A percentile compares a stretch with the other conserved stretches of the same genome.
These are phyloP conservation scores for Pisolithus thermaeus DNA, from an alignment of 1,284 basidiomycete species.

Conservation along the genomic window DNA sequence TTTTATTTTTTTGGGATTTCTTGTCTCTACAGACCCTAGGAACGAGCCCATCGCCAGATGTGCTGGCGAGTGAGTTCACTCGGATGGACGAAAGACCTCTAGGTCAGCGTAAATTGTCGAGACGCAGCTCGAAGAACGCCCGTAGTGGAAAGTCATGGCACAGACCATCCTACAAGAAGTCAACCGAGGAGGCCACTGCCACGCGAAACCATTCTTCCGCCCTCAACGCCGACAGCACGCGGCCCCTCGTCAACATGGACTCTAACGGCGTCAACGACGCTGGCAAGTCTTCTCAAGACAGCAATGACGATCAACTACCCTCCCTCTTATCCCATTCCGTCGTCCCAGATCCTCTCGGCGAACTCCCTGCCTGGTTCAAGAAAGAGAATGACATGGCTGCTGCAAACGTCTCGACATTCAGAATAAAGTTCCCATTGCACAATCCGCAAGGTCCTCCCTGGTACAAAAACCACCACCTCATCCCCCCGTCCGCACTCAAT, in stretches of 20 bases:
- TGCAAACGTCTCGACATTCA: slow-evolving; percentile 40
- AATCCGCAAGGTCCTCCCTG: slow-evolving; percentile 69
- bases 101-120: slow-evolving; percentile 46
- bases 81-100: slow-evolving; percentile 39
- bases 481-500: slow-evolving; percentile 43
- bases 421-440: slow-evolving; percentile 57
- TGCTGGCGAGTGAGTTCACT: slow-evolving; percentile 7
- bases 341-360: slow-evolving; percentile 51
- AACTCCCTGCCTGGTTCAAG: slow-evolving; percentile 51
- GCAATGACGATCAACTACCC: slow-evolving; percentile 17
- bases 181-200: slow-evolving; percentile 18
- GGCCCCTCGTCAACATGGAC: slow-evolving; percentile 23
- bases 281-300: slow-evolving; percentile 18
- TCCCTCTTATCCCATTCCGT: slow-evolving; percentile 40
- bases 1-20: background rate
- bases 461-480: slow-evolving; percentile 68
- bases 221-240: slow-evolving; percentile 11
- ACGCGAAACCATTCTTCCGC: slow-evolving; percentile 15
- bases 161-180: slow-evolving; percentile 33
- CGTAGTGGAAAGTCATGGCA: slow-evolving; percentile 35
- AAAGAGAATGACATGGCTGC: slow-evolving; percentile 46
- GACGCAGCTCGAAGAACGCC: slow-evolving; percentile 34
- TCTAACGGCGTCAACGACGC: slow-evolving; percentile 21
- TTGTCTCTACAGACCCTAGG: slow-evolving; percentile 13
- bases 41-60: slow-evolving; percentile 16